These are phyloP conservation scores for Tylopilus sp. DNA, from an alignment of 768 basidiomycete genomes.

Conservation along the genomic window DNA sequence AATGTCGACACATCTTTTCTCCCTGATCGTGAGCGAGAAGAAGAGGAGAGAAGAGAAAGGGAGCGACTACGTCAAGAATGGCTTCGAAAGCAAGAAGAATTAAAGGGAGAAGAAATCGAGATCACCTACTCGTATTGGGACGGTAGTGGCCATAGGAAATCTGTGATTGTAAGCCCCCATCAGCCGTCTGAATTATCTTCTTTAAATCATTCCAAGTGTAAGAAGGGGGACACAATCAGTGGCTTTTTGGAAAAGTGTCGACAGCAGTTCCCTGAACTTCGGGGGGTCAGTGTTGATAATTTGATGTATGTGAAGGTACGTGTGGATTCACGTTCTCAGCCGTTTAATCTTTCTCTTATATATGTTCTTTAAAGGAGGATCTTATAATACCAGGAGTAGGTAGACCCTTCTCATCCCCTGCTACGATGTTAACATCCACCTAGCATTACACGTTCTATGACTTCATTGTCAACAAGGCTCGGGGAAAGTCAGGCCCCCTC, in stretches of 20 bases:
- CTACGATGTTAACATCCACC: not conserved
- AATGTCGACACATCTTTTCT: constrained; percentile 97
- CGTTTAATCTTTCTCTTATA: constrained; percentile 3
- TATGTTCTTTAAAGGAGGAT: constrained; percentile 67
- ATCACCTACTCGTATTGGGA: constrained; percentile 98
- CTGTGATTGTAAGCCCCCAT: constrained; percentile 64
- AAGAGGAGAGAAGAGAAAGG: constrained; percentile 82
- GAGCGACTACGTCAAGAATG: constrained; percentile 90
- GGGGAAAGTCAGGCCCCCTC: constrained; percentile 95
- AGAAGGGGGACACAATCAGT: constrained; percentile 91
- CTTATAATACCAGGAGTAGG: constrained; percentile 93
- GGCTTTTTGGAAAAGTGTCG: constrained; percentile 91
- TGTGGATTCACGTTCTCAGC: not conserved
- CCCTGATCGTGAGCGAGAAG: constrained; percentile 96
- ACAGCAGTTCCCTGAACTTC: constrained; percentile 87
- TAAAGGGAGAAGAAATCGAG: constrained; percentile 77
- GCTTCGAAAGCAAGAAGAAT: constrained; percentile 68
- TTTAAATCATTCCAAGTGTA: constrained; percentile 57
- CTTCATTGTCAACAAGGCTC: constrained; percentile 97
- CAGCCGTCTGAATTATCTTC: not conserved
- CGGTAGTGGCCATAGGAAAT: constrained; percentile 94
- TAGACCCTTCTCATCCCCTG: constrained; percentile 1
- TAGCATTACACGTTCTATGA: constrained; percentile 98
- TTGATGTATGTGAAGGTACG: constrained; percentile 96
- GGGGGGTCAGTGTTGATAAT: constrained; percentile 90